These are phyloP conservation scores for Obba rivulosa DNA, from an alignment of 768 basidiomycete species.

Conservation along the genomic window DNA sequence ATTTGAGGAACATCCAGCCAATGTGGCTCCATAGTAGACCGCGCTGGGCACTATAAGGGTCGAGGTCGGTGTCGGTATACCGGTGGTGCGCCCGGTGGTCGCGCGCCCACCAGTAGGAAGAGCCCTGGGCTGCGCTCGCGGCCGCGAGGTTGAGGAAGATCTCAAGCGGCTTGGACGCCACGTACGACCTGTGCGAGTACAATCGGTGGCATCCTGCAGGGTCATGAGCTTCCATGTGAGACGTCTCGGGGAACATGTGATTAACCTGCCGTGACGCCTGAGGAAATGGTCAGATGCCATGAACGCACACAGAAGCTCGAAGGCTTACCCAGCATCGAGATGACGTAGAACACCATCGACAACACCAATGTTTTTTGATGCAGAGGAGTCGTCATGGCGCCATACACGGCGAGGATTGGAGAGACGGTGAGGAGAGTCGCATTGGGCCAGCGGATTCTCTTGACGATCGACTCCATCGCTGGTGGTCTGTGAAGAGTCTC, in stretches of 20 bases:
- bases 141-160: slow-evolving; percentile 41
- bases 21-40: slow-evolving; percentile 47
- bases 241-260: no score
- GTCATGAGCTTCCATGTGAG: neutral
- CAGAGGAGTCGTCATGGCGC: slow-evolving; percentile 44
- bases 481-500: no score
- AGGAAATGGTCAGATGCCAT: neutral
- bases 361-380: slow-evolving; percentile 54
- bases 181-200: slow-evolving; percentile 53
- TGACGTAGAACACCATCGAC: slow-evolving; percentile 64
- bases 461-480: no score
- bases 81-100: slow-evolving; percentile 51
- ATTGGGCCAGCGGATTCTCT: slow-evolving; percentile 33
- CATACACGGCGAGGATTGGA: slow-evolving; percentile 68
- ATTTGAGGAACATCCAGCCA: slow-evolving; percentile 51
- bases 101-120: slow-evolving; percentile 54
- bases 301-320: neutral
- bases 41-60: slow-evolving; percentile 50
- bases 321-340: slow-evolving; percentile 5
- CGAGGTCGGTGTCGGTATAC: slow-evolving; percentile 50
- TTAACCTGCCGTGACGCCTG: slow-evolving; percentile 20
- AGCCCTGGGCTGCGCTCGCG: slow-evolving; percentile 46
- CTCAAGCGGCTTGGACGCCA: slow-evolving; percentile 41
- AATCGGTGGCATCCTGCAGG: slow-evolving; percentile 46
- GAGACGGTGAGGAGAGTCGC: slow-evolving; percentile 72